These are phyloP conservation scores for Phoenix roebelenii DNA, from an alignment of 176 grass and related monocot species.

Conservation along the genomic window DNA sequence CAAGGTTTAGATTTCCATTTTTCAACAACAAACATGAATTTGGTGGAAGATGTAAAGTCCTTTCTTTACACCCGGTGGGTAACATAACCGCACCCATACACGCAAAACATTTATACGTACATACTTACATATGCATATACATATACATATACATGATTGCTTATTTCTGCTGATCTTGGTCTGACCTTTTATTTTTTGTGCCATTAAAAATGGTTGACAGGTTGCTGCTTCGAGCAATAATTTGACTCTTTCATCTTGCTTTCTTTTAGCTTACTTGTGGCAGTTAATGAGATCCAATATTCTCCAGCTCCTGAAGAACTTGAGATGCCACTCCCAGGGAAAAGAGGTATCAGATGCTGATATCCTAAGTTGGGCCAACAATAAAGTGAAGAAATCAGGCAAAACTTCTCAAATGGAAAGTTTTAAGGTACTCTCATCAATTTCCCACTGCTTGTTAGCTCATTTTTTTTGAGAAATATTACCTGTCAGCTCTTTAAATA, in stretches of 20 bases:
- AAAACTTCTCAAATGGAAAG: constrained; percentile 74
- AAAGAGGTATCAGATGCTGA: constrained; percentile 90
- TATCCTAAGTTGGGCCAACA: constrained; percentile 87
- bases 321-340: constrained; percentile 77
- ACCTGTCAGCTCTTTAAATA: too few species aligned
- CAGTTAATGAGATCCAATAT: constrained; percentile 99
- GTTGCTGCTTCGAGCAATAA: too few species aligned
- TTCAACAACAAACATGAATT: too few species aligned
- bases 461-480: neutral
- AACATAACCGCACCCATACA: too few species aligned
- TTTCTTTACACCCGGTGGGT: too few species aligned
- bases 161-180: neutral
- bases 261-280: constrained; percentile 85
- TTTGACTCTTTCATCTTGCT: constrained; percentile 1
- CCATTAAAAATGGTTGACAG: neutral
- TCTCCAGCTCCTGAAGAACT: constrained; percentile 81
- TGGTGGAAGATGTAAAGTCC: too few species aligned
- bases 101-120: too few species aligned
- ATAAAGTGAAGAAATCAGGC: constrained; percentile 64
- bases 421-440: constrained; percentile 51
- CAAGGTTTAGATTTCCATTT: too few species aligned
- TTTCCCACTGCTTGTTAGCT: neutral
- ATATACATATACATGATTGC: too few species aligned
- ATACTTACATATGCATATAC: too few species aligned
- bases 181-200: neutral